Evolutionary conservation across 768 basidiomycete species (phyloP).

Genomic region (Tricholoma sp.): DNA sequence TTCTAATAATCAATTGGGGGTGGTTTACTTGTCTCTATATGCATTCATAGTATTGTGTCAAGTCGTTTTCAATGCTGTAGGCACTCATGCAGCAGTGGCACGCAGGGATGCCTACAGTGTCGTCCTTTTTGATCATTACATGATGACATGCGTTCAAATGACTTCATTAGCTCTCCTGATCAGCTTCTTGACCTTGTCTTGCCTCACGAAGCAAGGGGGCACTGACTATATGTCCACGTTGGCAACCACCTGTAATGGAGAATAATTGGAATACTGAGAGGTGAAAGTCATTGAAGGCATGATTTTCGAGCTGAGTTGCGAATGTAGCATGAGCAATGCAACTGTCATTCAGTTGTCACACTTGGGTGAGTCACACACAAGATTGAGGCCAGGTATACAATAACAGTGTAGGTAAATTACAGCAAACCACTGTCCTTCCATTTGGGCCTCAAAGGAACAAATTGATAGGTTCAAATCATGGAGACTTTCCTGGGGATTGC

Average conservation of each 20-base stretch:
- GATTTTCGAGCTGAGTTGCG: conserved; percentile 28
- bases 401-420: neutral
- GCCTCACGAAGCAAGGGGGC: conserved; percentile 24
- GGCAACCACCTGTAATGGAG: conserved; percentile 32
- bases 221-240: conserved; percentile 45
- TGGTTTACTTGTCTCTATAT: conserved; percentile 51
- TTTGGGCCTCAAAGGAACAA: conserved; percentile 17
- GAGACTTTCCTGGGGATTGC: conserved; percentile 56
- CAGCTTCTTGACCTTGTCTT: conserved; percentile 38
- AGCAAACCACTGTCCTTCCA: conserved; percentile 58
- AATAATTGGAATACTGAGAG: conserved; percentile 46
- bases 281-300: conserved; percentile 18
- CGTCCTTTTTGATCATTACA: conserved; percentile 34
- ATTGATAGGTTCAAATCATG: conserved; percentile 43
- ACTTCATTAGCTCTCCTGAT: conserved; percentile 41
- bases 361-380: conserved; percentile 31
- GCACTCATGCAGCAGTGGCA: conserved; percentile 14
- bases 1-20: conserved; percentile 49
- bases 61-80: conserved; percentile 23
- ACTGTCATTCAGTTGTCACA: conserved; percentile 34
- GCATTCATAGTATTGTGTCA: conserved; percentile 52
- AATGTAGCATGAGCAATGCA: conserved; percentile 33
- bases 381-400: neutral
- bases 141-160: conserved; percentile 29
- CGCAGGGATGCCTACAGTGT: conserved; percentile 55